Base-by-base conservation (phyloP, 768 basidiomycete species). In the Suillus ampliporus region DNA sequence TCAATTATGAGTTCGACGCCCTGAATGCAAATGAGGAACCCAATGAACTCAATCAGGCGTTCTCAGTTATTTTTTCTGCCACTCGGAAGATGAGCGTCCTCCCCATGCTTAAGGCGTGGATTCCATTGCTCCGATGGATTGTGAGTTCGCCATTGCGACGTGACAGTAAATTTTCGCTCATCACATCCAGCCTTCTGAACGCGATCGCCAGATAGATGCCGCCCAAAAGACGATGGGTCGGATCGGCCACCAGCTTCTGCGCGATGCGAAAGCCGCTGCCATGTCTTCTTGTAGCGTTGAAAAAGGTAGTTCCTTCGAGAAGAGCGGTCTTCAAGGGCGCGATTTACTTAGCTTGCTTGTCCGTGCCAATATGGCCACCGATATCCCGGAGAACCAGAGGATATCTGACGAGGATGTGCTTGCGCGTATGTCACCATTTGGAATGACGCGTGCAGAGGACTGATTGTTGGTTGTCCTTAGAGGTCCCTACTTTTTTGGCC, bases 391-490 rank as follows among this genome's bases (percentile, higher is more conserved):
- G 7, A 76, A 67, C 50, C 87, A 89, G 69, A 76, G 77, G 41
- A 75, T 92, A 75, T 81, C 81, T 0, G 89, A 91, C 60, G 80
- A 80, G 34, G 89, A 91, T 63, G 86, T 91, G 17, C 62, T 89
- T 2, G 77, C 78, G 8, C 84, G 82, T 89, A 65, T 62, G 85
- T 69, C n/a, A 3, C 23, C 5, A 26, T 31, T 40, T n/a, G 17
- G 14, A 26, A 8, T 19, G 13, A 21, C 10, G 19, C 31, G 19
- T 19, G 19, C 34, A 10, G 17, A 26, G 23, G 14, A 23, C n/a
- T 40, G 11, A 21, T n/a, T n/a, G n/a, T n/a, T n/a, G 19, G 17
- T 43, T 57, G 26, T 65, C 37, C 21, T 41, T 66, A 87, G 87
- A 88, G 80, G 82, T 87, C 0, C 84, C 85, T 0, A 88, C 87